A percentile compares a stretch with the other conserved stretches of the same genome.
These are phyloP conservation scores for Alternaria ethzedia DNA, from an alignment of 2,329 filamentous ascomycete genomes.

Conservation along the genomic window DNA sequence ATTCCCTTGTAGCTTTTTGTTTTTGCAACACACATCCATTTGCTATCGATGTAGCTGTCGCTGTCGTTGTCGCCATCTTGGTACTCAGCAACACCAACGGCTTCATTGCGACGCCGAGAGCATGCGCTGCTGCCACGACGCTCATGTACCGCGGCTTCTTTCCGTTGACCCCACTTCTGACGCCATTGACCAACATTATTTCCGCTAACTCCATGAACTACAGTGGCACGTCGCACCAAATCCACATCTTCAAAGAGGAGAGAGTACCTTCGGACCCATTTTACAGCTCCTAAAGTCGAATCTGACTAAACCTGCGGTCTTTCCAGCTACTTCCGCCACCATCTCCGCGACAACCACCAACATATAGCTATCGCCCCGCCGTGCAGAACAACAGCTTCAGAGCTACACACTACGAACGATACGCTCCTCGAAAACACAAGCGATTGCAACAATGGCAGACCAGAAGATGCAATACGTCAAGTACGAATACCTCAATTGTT, in stretches of 20 bases:
- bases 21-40: not conserved
- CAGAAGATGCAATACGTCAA: conserved; percentile 51
- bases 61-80: not conserved
- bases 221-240: not conserved
- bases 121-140: not conserved
- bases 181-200: conserved; percentile 15
- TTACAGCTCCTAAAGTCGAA: not conserved
- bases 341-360: not conserved
- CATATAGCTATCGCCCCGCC: not conserved
- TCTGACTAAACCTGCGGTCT: not conserved
- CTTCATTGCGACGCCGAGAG: not conserved
- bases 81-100: not conserved
- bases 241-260: not conserved
- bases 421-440: no score
- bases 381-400: not conserved
- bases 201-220: conserved; percentile 24
- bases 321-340: not conserved
- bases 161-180: conserved; percentile 17
- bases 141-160: conserved; percentile 8
- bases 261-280: not conserved
- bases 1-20: not conserved
- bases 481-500: conserved; percentile 20
- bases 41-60: no score
- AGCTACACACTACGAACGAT: not conserved
- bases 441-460: conserved; percentile 32